These are phyloP conservation scores for Syzygium oleosum DNA, from an alignment of 345 rosid species.

Conservation along the genomic window DNA sequence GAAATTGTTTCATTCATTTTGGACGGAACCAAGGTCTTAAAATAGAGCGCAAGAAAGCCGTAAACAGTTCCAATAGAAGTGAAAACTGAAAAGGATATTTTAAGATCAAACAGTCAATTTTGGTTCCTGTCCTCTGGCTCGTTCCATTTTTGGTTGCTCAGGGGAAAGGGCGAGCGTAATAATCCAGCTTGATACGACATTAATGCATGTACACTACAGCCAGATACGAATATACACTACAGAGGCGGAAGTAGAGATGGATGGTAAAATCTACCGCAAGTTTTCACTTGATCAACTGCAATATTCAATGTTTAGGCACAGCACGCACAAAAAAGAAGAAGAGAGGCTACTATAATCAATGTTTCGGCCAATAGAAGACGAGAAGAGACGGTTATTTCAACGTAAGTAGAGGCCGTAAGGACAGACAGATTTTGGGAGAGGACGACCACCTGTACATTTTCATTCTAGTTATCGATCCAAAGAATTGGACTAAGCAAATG, in stretches of 20 bases:
- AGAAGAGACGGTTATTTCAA: background rate
- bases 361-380: background rate
- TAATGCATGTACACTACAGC: background rate
- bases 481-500: background rate
- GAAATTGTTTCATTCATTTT: background rate
- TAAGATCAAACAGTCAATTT: background rate
- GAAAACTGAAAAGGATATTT: background rate
- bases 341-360: background rate
- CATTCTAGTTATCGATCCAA: background rate
- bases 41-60: background rate
- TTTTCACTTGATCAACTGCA: background rate
- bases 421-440: background rate
- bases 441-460: background rate
- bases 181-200: background rate
- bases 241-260: background rate
- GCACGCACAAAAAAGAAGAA: accelerated
- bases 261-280: background rate
- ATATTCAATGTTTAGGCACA: background rate
- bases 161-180: background rate
- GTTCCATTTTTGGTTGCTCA: background rate
- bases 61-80: background rate
- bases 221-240: background rate
- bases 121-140: background rate
- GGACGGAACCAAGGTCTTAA: background rate
- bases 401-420: background rate